phyloP scores from a whole-genome alignment of 1,284 basidiomycete genomes.

The Prillingera fragicola region DNA sequence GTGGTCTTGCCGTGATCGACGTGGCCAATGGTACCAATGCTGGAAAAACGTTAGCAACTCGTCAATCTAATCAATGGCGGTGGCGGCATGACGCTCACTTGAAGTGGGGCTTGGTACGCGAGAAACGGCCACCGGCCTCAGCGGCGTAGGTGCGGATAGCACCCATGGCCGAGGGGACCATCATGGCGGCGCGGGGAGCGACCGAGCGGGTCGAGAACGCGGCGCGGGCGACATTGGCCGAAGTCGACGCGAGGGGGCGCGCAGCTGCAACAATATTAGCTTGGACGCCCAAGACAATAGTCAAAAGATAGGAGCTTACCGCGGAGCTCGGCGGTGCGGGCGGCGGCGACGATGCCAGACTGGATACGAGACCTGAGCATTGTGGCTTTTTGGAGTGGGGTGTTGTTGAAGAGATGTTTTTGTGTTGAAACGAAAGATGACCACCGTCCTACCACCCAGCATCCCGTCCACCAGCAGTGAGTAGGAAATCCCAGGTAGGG shows the following conservation, averaged over 20 bases:
- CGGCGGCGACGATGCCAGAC: constrained; percentile 24
- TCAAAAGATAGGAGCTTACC: constrained; percentile 18
- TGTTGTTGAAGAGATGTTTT: too few relatives aligned
- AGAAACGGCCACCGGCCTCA: constrained; percentile 66
- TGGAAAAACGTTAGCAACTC: constrained; percentile 14
- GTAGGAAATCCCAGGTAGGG: too few relatives aligned
- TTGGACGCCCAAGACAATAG: not conserved
- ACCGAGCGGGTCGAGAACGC: constrained; percentile 10
- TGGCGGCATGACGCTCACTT: constrained; percentile 51
- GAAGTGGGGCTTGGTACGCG: constrained; percentile 88
- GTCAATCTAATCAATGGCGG: not conserved
- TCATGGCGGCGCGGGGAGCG: constrained; percentile 13
- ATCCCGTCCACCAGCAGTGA: too few relatives aligned
- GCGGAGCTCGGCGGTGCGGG: constrained; percentile 25
- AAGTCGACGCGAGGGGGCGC: constrained; percentile 8
- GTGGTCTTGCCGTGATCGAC: constrained; percentile 96
- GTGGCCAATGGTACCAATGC: constrained; percentile 85
- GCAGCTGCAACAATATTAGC: constrained; percentile 2
- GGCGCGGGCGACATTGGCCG: constrained; percentile 11
- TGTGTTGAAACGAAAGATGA: too few relatives aligned
- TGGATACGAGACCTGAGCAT: constrained; percentile 37
- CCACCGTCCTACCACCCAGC: too few relatives aligned
- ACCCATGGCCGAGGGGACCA: constrained; percentile 9
- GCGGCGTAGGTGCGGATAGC: constrained; percentile 49
- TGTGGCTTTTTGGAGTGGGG: constrained; percentile 4